Evolutionary conservation across 345 rosid species (phyloP).

Genomic region (Toxicodendron radicans): DNA sequence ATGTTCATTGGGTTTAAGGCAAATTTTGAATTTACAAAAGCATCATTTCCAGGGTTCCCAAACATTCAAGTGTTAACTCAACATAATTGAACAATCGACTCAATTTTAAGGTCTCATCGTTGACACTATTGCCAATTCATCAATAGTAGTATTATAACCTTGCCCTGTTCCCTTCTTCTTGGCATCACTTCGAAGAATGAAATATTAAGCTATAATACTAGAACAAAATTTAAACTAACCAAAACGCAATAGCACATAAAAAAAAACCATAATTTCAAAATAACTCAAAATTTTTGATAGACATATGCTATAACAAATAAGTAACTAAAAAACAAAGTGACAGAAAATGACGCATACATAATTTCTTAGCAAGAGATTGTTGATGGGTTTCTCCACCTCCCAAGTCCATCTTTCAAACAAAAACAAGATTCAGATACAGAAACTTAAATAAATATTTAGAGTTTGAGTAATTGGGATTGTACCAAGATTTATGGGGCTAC

Average conservation of each 20-base stretch:
- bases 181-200: not conserved
- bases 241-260: not conserved
- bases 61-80: not conserved
- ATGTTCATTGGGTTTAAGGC: too few relatives aligned
- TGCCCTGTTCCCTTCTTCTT: not conserved
- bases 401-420: slow-evolving; percentile 31
- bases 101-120: not conserved
- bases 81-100: not conserved
- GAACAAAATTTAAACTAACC: too few relatives aligned
- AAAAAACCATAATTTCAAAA: not conserved
- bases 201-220: not conserved
- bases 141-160: not conserved
- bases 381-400: slow-evolving; percentile 28
- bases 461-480: slow-evolving; percentile 10
- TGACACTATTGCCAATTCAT: not conserved
- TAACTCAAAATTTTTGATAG: too few relatives aligned
- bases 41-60: too few relatives aligned
- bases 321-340: slow-evolving; percentile 2
- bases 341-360: slow-evolving; percentile 23
- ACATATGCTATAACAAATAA: not conserved
- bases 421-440: not conserved
- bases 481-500: slow-evolving; percentile 80
- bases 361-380: slow-evolving; percentile 22
- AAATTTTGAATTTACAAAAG: too few relatives aligned
- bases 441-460: not conserved